Evolutionary conservation across 495 filamentous ascomycete species (phyloP).

Genomic region (Penicillium turbatum): DNA sequence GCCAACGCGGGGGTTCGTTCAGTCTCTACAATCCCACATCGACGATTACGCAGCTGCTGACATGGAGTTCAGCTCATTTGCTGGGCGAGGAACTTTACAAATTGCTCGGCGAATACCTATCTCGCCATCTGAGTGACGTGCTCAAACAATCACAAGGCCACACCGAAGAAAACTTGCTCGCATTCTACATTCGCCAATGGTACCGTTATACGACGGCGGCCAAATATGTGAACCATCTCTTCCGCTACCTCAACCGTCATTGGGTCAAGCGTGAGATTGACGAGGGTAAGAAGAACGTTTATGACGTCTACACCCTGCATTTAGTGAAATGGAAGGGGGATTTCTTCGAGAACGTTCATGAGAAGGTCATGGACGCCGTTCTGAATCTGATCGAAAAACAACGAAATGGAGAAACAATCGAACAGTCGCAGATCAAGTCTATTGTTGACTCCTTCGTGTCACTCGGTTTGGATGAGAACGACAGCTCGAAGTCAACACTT

Average conservation of each 20-base stretch:
- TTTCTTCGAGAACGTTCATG: slow-evolving; percentile 77
- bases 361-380: slow-evolving; percentile 91
- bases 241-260: slow-evolving; percentile 94
- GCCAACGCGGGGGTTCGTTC: slow-evolving; percentile 74
- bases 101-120: slow-evolving; percentile 79
- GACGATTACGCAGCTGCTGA: background rate
- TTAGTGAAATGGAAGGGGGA: slow-evolving; percentile 91
- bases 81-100: slow-evolving; percentile 96
- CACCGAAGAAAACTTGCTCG: slow-evolving; percentile 82
- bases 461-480: slow-evolving; percentile 87
- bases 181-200: slow-evolving; percentile 98
- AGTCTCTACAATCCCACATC: background rate
- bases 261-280: slow-evolving; percentile 99
- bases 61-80: slow-evolving; percentile 63
- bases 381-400: slow-evolving; percentile 96
- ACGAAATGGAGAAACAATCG: slow-evolving; percentile 95
- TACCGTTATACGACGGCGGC: slow-evolving; percentile 89
- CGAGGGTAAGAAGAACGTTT: slow-evolving; percentile 97
- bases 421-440: slow-evolving; percentile 92
- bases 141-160: slow-evolving; percentile 66
- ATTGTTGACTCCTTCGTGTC: slow-evolving; percentile 98
- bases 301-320: slow-evolving; percentile 96
- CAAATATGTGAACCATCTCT: slow-evolving; percentile 95
- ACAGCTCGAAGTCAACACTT: slow-evolving; percentile 87
- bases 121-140: slow-evolving; percentile 64